phyloP scores from a whole-genome alignment of 2,329 filamentous ascomycete species.

The Xylariomycetidae sp. region DNA sequence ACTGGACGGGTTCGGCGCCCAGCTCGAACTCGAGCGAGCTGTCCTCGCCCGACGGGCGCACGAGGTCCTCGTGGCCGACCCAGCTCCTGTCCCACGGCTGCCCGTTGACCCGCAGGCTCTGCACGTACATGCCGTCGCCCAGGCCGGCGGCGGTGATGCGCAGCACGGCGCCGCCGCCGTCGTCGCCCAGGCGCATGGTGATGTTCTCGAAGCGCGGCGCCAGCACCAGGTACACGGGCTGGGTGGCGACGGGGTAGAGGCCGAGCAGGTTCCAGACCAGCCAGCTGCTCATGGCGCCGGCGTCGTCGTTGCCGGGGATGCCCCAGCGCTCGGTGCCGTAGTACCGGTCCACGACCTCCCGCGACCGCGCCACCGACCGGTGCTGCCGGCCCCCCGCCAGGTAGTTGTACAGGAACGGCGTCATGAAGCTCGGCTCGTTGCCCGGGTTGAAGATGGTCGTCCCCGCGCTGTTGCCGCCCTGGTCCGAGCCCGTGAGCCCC shows the following conservation, averaged over 20 bases:
- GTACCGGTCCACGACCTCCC: conserved; percentile 40
- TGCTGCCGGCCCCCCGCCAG: conserved; percentile 41
- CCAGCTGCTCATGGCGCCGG: conserved; percentile 55
- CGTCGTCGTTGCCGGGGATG: conserved; percentile 53
- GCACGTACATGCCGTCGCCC: conserved; percentile 42
- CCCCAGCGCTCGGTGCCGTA: conserved; percentile 41
- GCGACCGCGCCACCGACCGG: conserved; percentile 42
- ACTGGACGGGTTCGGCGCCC: conserved; percentile 30
- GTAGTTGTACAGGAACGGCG: conserved; percentile 53
- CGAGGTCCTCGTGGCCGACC: conserved; percentile 46
- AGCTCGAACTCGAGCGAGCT: conserved; percentile 43
- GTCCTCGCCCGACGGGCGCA: conserved; percentile 30
- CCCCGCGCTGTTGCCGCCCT: conserved; percentile 35
- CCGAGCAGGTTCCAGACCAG: conserved; percentile 50
- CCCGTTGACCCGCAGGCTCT: conserved; percentile 47
- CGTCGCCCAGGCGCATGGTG: conserved; percentile 42
- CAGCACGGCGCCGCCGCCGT: conserved; percentile 33
- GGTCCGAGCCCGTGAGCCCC: conserved; percentile 42
- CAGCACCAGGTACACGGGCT: conserved; percentile 49
- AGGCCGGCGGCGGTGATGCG: conserved; percentile 40
- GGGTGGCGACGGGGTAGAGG: conserved; percentile 50
- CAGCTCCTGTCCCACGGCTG: conserved; percentile 46
- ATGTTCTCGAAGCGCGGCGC: conserved; percentile 43
- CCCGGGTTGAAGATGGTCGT: conserved; percentile 47
- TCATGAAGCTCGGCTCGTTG: conserved; percentile 51